Evolutionary conservation across 2,329 filamentous ascomycete species (phyloP), one percentile per base, ranked within the genome.

Genomic region (Penicillium digitatum): DNA sequence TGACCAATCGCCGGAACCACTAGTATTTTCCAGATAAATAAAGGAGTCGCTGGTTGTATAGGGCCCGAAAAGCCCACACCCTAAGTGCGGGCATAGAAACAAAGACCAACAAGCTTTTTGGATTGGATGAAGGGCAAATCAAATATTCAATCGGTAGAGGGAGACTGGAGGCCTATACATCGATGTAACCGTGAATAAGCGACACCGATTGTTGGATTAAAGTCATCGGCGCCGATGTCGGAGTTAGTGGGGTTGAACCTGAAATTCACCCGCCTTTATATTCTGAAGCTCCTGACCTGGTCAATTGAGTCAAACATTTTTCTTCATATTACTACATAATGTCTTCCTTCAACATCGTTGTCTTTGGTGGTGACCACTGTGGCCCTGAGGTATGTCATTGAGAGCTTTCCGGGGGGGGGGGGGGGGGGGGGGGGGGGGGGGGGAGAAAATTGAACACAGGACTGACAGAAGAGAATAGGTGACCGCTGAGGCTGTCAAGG

Each of bases 401-500:
- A 7, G 14, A 32, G 29, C 37, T 18, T 22, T 20, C 3, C 16
- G 24, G 9, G 35, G 27, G 34, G 8, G n/a, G n/a, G n/a, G n/a
- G n/a, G n/a, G n/a, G n/a, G n/a, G n/a, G n/a, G n/a, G n/a, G n/a
- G n/a, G n/a, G n/a, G n/a, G n/a, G n/a, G n/a, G n/a, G n/a, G n/a
- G n/a, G n/a, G n/a, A n/a, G n/a, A n/a, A n/a, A 22, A 20, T 35
- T 6, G 35, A 53, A 32, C 9, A 14, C 9, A 22, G 35, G 53
- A 52, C 55, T 62, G 49, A 50, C 48, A 37, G 43, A 44, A 54
- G 57, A 48, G 53, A 27, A 53, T 62, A 89, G 89, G 89, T 96
- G 61, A 86, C 90, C 55, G 84, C 85, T 61, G 91, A 96, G 78
- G 90, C 85, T 58, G 77, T 96, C 69, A 95, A 95, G 83, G 89